These are phyloP conservation scores for Geosmithia flava DNA, from an alignment of 2,329 filamentous ascomycete genomes.

Conservation along the genomic window DNA sequence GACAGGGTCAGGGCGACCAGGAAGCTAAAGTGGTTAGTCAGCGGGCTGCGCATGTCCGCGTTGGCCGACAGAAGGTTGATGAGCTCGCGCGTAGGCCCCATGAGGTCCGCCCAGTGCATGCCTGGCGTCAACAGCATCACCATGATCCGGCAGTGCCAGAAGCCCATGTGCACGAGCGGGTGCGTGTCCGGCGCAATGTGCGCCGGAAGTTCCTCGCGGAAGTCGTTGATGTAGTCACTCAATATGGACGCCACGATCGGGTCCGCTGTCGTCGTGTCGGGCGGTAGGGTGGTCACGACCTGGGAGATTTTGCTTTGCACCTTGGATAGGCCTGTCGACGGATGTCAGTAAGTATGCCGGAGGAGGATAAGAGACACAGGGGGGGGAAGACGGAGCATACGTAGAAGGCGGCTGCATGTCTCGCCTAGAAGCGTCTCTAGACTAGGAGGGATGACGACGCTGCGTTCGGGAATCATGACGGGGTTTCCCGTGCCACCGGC, in stretches of 20 bases:
- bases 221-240: slow-evolving; percentile 39
- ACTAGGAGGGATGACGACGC: slow-evolving; percentile 44
- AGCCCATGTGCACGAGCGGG: slow-evolving; percentile 51
- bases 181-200: slow-evolving; percentile 37
- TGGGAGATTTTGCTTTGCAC: slow-evolving; percentile 32
- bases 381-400: slow-evolving; percentile 31
- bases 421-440: slow-evolving; percentile 51
- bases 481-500: slow-evolving; percentile 54
- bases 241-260: slow-evolving; percentile 19
- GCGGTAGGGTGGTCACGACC: slow-evolving; percentile 22
- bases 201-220: slow-evolving; percentile 50
- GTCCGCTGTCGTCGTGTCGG: slow-evolving; percentile 20
- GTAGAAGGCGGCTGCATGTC: slow-evolving; percentile 48
- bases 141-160: slow-evolving; percentile 58
- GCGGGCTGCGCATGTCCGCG: slow-evolving; percentile 42
- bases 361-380: neutral
- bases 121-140: slow-evolving; percentile 46
- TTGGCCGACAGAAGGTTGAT: slow-evolving; percentile 44
- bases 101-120: slow-evolving; percentile 40
- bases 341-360: neutral
- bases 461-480: slow-evolving; percentile 48
- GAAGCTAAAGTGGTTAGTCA: slow-evolving; percentile 55
- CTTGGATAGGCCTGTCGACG: slow-evolving; percentile 36
- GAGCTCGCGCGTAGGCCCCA: slow-evolving; percentile 48
- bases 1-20: slow-evolving; percentile 48